Percentiles rank a stretch among this genome's conserved stretches.
Evolutionary conservation across 225 moss, liverwort and hornwort species (phyloP).

Genomic region (Straminergon stramineum): DNA sequence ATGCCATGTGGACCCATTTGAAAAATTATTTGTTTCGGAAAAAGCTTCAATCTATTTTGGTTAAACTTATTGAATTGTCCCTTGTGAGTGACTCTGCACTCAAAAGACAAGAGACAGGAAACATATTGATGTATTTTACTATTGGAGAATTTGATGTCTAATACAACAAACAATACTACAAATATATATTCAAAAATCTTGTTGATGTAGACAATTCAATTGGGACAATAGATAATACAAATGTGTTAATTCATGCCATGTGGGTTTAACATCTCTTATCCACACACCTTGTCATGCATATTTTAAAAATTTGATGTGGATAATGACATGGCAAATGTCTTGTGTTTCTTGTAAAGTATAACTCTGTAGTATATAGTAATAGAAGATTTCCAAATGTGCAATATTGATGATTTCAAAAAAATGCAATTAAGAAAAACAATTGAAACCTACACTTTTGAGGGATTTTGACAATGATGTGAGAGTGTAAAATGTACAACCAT

Average conservation of each 20-base stretch:
- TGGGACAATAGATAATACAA: background rate
- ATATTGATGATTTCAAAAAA: background rate
- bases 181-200: background rate
- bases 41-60: too few relatives aligned
- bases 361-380: too few relatives aligned
- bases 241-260: background rate
- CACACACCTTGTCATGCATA: background rate
- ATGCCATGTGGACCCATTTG: too few relatives aligned
- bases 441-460: background rate
- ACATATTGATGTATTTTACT: background rate
- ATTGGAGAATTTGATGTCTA: background rate
- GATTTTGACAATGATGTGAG: background rate
- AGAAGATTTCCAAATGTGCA: background rate
- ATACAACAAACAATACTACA: background rate
- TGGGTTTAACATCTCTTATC: too few relatives aligned
- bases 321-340: background rate
- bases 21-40: too few relatives aligned
- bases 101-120: too few relatives aligned
- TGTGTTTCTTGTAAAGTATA: background rate
- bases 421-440: background rate
- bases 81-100: too few relatives aligned
- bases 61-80: too few relatives aligned
- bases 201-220: background rate
- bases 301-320: background rate
- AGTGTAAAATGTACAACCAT: background rate